A percentile compares a stretch with the other conserved stretches of the same genome.
Conservation (phyloP, 345 rosid genomes). For the Ceriops zippeliana region DNA sequence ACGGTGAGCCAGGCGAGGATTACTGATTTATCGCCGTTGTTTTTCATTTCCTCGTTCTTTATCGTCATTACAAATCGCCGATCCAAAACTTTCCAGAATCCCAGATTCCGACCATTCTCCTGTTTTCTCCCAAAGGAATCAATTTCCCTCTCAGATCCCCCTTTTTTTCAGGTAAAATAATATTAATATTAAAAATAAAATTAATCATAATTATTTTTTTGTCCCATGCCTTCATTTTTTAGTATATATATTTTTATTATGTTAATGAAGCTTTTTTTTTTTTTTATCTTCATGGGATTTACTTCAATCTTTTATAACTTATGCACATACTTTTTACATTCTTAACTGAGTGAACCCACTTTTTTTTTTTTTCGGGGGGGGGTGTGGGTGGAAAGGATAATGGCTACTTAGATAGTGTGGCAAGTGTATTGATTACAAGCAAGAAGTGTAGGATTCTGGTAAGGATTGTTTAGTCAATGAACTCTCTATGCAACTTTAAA, state of each 20-base stretch:
- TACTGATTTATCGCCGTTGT: slow-evolving; percentile 41
- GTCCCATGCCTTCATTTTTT: not conserved
- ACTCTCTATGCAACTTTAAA: no score
- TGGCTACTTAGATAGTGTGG: no score
- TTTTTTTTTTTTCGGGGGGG: no score
- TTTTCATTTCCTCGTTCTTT: slow-evolving; percentile 38
- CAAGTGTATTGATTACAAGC: no score
- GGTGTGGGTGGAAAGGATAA: no score
- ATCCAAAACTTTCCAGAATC: slow-evolving; percentile 2
- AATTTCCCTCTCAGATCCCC: slow-evolving; percentile 8
- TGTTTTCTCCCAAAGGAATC: not conserved
- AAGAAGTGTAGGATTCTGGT: no score
- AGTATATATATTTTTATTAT: not conserved
- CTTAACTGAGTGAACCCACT: no score
- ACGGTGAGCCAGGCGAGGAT: slow-evolving; percentile 15
- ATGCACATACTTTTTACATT: no score
- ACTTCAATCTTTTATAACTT: not conserved
- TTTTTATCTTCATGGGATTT: not conserved
- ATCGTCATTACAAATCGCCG: slow-evolving; percentile 27
- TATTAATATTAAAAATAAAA: no score
- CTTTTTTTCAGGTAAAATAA: not conserved
- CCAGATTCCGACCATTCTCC: slow-evolving; percentile 30
- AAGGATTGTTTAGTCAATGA: no score
- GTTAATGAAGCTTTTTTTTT: not conserved
- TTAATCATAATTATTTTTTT: not conserved